Evolutionary conservation across 108 stramenopile species (phyloP), one percentile per base, ranked within the genome.

Genomic region (Fistulifera pelliculosa): DNA sequence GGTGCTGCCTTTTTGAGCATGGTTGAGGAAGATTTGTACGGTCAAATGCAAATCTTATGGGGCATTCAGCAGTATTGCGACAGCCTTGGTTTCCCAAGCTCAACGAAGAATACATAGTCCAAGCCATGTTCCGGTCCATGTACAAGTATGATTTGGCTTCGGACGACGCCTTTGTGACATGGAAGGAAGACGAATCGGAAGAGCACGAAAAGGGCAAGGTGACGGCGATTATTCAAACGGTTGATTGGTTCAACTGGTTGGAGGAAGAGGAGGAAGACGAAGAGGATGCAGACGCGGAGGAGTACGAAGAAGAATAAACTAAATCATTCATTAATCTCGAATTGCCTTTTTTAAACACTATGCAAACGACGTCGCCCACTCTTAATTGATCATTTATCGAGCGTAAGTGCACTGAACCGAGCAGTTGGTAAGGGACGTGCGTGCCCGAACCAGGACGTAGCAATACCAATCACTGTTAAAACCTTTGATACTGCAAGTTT

Each of bases 181-280:
- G 86, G 84, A 93, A 93, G 56, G 90, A 93, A 28, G 90, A 93
- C 54, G 90, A 93, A 51, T 74, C 77, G 13, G 69, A 66, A 27
- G 79, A 71, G 38, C 64, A 79, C 47, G 64, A 74, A 39, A 50
- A 38, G 18, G 86, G 90, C 10, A 93, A 88, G 62, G 58, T 69
- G 35, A 84, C 76, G 52, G 80, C 82, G 6, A 61, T 86, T 39
- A 86, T 86, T 53, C 86, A 93, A 61, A 86, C 86, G 25, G 69
- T 82, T 12, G 85, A 83, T 55, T 93, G 90, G 90, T 87, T 93
- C 54, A 73, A 67, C 47, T 91, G 90, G 90, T 47, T 91, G 40
- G 83, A 85, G 51, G 74, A 85, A 58, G 90, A 87, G 54, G 89
- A 91, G 16, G 90, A 88, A 1, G 84, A 86, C 11, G 82, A 80